Evolutionary conservation across 2,329 filamentous ascomycete species (phyloP).

Genomic region (Passalora sequoiae): DNA sequence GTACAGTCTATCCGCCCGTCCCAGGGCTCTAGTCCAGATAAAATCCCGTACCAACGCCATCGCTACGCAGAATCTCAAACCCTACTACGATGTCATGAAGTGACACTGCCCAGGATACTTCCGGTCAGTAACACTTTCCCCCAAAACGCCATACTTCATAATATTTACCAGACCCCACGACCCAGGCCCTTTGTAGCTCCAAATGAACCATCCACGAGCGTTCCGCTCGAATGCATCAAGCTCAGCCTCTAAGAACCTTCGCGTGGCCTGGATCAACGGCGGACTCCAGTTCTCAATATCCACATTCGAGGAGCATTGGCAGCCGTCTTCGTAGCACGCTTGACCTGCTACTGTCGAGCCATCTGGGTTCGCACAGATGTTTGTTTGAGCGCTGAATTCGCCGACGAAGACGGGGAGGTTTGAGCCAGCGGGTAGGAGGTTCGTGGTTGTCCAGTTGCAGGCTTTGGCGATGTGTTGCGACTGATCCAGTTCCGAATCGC

Average conservation of each 20-base stretch:
- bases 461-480: conserved; percentile 39
- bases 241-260: conserved; percentile 42
- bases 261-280: conserved; percentile 35
- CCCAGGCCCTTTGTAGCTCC: conserved; percentile 40
- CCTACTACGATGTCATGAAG: neutral
- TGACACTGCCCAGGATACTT: conserved; percentile 27
- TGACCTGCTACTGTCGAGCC: conserved; percentile 34
- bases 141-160: conserved; percentile 38
- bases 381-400: conserved; percentile 43
- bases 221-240: conserved; percentile 41
- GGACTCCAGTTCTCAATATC: conserved; percentile 33
- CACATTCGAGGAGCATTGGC: conserved; percentile 37
- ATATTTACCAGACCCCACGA: conserved; percentile 42
- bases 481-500: conserved; percentile 36
- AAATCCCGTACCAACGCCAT: too few species aligned
- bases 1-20: too few species aligned
- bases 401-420: conserved; percentile 40
- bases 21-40: too few species aligned
- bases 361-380: conserved; percentile 42
- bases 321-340: conserved; percentile 33
- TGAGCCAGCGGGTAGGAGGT: conserved; percentile 32
- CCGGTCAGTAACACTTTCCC: conserved; percentile 34
- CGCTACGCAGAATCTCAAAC: too few species aligned
- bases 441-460: conserved; percentile 34
- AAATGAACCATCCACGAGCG: conserved; percentile 41